These are phyloP conservation scores for Avena sativa DNA, from an alignment of 176 grass and related monocot species.

Conservation along the genomic window DNA sequence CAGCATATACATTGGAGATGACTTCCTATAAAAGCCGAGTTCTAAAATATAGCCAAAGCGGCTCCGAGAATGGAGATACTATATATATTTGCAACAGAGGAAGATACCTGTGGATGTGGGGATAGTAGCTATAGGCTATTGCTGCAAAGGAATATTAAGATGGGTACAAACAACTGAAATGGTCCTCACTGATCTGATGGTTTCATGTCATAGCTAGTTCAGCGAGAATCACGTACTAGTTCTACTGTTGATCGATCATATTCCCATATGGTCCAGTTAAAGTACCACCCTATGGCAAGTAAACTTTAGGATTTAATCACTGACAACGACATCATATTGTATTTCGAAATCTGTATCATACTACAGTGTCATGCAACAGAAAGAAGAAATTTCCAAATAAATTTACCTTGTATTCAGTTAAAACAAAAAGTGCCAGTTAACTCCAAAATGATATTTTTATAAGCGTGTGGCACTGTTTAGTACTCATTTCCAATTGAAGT, in stretches of 20 bases:
- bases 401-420: neutral
- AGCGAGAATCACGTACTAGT: neutral
- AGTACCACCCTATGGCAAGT: neutral
- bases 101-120: neutral
- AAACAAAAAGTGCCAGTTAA: too few relatives aligned
- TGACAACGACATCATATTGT: neutral
- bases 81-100: constrained; percentile 2
- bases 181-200: constrained; percentile 3
- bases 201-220: constrained; percentile 5
- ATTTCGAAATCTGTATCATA: neutral
- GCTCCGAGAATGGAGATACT: neutral
- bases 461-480: too few relatives aligned
- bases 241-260: neutral
- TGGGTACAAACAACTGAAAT: constrained; percentile 24
- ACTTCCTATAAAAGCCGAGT: too few relatives aligned
- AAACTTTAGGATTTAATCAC: neutral
- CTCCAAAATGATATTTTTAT: neutral
- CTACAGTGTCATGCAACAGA: neutral
- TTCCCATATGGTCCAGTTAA: neutral
- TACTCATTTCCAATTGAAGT: too few relatives aligned
- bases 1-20: too few relatives aligned
- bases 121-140: neutral
- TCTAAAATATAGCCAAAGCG: neutral
- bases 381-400: neutral
- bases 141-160: constrained; percentile 9